Conservation (phyloP, 305 asterid genomes). For the Rubia peregrina region DNA sequence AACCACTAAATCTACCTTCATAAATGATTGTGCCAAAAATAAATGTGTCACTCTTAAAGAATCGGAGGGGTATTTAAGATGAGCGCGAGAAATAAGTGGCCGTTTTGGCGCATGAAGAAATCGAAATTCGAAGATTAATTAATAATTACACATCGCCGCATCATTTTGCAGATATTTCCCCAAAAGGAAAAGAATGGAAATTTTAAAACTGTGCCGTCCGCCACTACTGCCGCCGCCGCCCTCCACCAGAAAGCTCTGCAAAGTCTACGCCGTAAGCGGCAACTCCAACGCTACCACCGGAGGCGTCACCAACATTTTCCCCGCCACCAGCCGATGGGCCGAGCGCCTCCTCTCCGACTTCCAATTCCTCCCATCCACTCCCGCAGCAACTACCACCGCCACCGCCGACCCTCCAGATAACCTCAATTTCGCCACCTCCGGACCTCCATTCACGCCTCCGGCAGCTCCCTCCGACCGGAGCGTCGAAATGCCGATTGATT, state of each 20-base stretch:
- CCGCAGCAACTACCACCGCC: conserved; percentile 26
- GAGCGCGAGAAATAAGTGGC: conserved; percentile 6
- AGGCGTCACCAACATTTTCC: conserved; percentile 16
- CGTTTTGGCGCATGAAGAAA: neutral
- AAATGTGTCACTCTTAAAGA: no score
- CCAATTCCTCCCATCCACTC: conserved; percentile 76
- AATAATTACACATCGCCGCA: neutral
- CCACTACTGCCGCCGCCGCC: conserved; percentile 24
- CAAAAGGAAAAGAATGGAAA: conserved; percentile 36
- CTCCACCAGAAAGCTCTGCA: conserved; percentile 31
- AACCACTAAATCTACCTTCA: no score
- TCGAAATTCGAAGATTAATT: neutral
- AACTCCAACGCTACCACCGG: conserved; percentile 23
- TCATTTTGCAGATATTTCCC: neutral
- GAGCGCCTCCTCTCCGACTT: conserved; percentile 91
- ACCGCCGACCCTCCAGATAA: conserved; percentile 29
- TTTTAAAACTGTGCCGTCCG: conserved; percentile 35
- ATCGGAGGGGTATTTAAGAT: no score
- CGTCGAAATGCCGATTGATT: conserved; percentile 74
- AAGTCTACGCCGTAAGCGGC: conserved; percentile 51
- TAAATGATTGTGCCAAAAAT: no score
- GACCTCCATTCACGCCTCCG: conserved; percentile 46
- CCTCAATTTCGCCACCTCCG: conserved; percentile 20
- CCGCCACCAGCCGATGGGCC: conserved; percentile 84
- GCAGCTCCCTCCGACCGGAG: conserved; percentile 66